phyloP scores from a whole-genome alignment of 2,329 filamentous ascomycete genomes.

The Lasiodiplodia citricola region DNA sequence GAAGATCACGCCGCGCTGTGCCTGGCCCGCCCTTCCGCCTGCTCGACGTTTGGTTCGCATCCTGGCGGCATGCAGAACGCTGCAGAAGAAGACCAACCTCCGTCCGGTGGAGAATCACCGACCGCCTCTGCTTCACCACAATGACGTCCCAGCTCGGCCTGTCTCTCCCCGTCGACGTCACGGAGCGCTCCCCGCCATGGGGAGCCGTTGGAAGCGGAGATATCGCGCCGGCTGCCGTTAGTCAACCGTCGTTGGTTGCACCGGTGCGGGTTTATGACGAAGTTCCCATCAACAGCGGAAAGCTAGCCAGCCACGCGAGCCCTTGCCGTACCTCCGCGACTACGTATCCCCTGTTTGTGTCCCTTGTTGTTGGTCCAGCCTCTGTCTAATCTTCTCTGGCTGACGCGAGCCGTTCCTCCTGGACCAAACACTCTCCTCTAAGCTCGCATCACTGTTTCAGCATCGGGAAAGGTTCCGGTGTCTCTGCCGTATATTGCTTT shows the following conservation, averaged over 20 bases:
- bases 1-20: not conserved
- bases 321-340: not conserved
- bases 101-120: not conserved
- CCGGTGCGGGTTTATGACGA: not conserved
- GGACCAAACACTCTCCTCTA: not conserved
- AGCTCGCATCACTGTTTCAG: not conserved
- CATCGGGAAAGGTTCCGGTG: not conserved
- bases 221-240: not conserved
- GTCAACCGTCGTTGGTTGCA: not conserved
- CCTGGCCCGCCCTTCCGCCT: conserved; percentile 7
- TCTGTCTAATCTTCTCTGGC: not conserved
- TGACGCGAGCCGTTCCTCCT: not conserved
- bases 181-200: conserved; percentile 9
- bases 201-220: conserved; percentile 1
- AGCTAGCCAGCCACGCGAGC: not conserved
- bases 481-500: not conserved
- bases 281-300: not conserved
- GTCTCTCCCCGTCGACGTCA: not conserved
- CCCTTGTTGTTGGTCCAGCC: not conserved
- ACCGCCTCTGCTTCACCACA: not conserved
- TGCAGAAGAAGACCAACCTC: not conserved
- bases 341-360: not conserved
- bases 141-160: not conserved
- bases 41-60: not conserved
- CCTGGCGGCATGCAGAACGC: not conserved